Evolutionary conservation across 2,329 filamentous ascomycete species (phyloP).

Genomic region (Orbilia ellipsospora): DNA sequence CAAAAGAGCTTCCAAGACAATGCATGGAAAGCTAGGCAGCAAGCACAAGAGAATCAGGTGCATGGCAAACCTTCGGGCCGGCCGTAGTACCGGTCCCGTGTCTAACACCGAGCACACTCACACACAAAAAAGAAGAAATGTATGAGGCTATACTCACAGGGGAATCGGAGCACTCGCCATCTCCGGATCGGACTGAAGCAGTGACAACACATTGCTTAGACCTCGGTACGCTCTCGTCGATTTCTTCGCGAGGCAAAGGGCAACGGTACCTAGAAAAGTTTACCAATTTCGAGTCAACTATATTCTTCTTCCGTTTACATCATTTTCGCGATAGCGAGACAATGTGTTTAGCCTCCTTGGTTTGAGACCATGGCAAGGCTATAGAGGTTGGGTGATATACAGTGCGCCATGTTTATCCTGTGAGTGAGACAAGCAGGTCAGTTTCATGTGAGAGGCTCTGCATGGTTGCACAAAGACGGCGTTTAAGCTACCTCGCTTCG

Average conservation of each 20-base stretch:
- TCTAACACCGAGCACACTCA: not conserved
- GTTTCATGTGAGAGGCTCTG: constrained; percentile 1
- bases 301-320: too few species aligned
- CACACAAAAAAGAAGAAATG: constrained; percentile 2
- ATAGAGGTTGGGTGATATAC: constrained; percentile 19
- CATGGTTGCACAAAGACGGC: constrained; percentile 43
- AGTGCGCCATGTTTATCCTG: constrained; percentile 52
- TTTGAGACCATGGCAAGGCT: too few species aligned
- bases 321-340: too few species aligned
- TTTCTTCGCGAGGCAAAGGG: constrained; percentile 83
- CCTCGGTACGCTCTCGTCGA: constrained; percentile 87
- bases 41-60: constrained; percentile 4
- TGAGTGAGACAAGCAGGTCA: not conserved
- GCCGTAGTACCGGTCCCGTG: constrained; percentile 3
- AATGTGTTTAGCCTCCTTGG: too few species aligned
- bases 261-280: constrained; percentile 66
- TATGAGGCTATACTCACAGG: constrained; percentile 61
- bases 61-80: not conserved
- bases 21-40: constrained; percentile 22
- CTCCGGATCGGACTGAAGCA: constrained; percentile 79
- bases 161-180: constrained; percentile 84
- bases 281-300: not conserved
- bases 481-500: constrained; percentile 78
- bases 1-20: constrained; percentile 3
- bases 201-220: constrained; percentile 80